Evolutionary conservation across 441 rosid genomes (phyloP).

Genomic region (Populus hybrid): DNA sequence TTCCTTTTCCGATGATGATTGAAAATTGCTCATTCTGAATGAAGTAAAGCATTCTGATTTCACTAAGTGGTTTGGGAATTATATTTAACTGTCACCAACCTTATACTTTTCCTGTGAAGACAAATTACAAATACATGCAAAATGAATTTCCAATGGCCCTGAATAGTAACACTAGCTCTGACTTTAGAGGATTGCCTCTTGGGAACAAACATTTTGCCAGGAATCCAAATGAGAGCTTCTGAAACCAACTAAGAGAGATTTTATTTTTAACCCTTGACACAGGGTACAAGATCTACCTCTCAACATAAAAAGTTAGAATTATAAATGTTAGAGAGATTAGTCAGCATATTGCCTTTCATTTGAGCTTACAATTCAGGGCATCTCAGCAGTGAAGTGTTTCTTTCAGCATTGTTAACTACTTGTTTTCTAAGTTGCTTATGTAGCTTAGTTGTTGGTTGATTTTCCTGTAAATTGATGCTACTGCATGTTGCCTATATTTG

Average conservation of each 20-base stretch:
- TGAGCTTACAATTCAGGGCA: not conserved
- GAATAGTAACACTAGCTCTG: not conserved
- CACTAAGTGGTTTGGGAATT: not conserved
- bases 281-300: not conserved
- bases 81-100: not conserved
- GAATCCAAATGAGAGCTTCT: not conserved
- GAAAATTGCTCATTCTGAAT: not conserved
- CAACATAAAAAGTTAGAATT: not conserved
- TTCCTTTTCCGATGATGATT: not conserved
- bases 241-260: not conserved
- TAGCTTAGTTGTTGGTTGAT: not conserved
- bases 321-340: not conserved
- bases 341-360: not conserved
- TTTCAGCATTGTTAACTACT: not conserved
- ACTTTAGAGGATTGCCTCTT: not conserved
- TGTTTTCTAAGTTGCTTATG: not conserved
- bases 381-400: not conserved
- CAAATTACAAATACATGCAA: not conserved
- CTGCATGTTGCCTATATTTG: not conserved
- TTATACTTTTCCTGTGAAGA: not conserved
- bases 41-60: not conserved
- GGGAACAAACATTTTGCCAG: not conserved
- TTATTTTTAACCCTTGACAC: not conserved
- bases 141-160: not conserved
- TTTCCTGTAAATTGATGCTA: not conserved